phyloP scores from a whole-genome alignment of 2,329 filamentous ascomycete species.

The Huntiella decipiens region DNA sequence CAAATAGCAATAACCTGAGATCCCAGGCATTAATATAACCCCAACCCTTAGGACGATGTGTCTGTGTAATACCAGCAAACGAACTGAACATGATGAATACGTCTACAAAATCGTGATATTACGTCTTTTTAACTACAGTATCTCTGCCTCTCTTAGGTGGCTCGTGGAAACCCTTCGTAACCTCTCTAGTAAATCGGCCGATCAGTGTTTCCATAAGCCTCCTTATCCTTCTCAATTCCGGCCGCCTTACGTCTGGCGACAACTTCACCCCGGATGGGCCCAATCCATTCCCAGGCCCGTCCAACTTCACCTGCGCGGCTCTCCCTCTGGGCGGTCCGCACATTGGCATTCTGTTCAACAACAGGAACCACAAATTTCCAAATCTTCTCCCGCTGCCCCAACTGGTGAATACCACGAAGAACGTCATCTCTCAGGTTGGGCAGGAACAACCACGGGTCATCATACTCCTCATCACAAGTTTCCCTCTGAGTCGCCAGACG shows the following conservation, averaged over 20 bases:
- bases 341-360: constrained; percentile 86
- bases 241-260: constrained; percentile 18
- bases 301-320: constrained; percentile 45
- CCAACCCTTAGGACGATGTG: no score
- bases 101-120: background rate
- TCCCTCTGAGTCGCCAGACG: constrained; percentile 69
- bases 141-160: constrained; percentile 1
- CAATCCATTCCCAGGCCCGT: constrained; percentile 53
- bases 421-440: constrained; percentile 86
- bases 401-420: constrained; percentile 59
- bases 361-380: constrained; percentile 71
- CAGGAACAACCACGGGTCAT: constrained; percentile 68
- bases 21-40: no score
- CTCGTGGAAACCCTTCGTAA: background rate
- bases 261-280: constrained; percentile 29
- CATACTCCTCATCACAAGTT: constrained; percentile 46
- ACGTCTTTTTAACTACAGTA: background rate
- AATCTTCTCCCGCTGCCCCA: constrained; percentile 56
- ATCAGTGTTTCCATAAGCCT: constrained; percentile 21
- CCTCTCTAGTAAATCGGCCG: constrained; percentile 22
- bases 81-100: no score
- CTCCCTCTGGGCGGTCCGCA: constrained; percentile 56
- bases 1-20: no score
- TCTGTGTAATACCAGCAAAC: background rate
- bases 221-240: constrained; percentile 27